These are phyloP conservation scores for Macrolepiota dolichaula DNA, from an alignment of 768 basidiomycete genomes.

Conservation along the genomic window DNA sequence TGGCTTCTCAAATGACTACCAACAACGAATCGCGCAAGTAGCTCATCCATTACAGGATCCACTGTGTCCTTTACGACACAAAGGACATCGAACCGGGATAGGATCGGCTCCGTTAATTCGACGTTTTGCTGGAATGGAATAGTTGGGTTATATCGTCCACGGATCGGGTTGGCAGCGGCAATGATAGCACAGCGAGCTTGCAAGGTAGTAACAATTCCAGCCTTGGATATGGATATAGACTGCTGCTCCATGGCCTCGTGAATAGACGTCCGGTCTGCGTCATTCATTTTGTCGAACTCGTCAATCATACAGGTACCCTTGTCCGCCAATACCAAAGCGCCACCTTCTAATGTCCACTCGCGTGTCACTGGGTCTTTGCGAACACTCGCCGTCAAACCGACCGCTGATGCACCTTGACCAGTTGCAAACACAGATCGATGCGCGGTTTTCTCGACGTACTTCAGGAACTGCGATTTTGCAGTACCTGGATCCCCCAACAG, in stretches of 20 bases:
- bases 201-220: slow-evolving; percentile 96
- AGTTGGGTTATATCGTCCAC: slow-evolving; percentile 97
- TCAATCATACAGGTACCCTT: slow-evolving; percentile 98
- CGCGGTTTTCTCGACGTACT: slow-evolving; percentile 98
- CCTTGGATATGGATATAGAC: slow-evolving; percentile 98
- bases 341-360: slow-evolving; percentile 99
- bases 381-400: slow-evolving; percentile 98
- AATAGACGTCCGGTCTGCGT: slow-evolving; percentile 94
- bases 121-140: slow-evolving; percentile 99
- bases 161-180: slow-evolving; percentile 96
- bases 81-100: slow-evolving; percentile 96
- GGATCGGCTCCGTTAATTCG: slow-evolving; percentile 95
- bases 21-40: slow-evolving; percentile 96
- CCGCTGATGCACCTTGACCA: slow-evolving; percentile 96
- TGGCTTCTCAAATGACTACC: slow-evolving; percentile 94
- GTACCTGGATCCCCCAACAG: slow-evolving; percentile 98
- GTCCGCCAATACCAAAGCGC: slow-evolving; percentile 96
- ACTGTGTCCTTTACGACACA: slow-evolving; percentile 98
- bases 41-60: slow-evolving; percentile 95
- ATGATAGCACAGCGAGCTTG: slow-evolving; percentile 98
- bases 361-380: slow-evolving; percentile 95
- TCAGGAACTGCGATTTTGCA: slow-evolving; percentile 98
- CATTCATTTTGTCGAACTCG: slow-evolving; percentile 99
- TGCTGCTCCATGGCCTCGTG: slow-evolving; percentile 99
- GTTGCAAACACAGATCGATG: slow-evolving; percentile 97